Base-by-base conservation (phyloP, 2,329 filamentous ascomycete genomes). In the Cyclaneusma minus region DNA sequence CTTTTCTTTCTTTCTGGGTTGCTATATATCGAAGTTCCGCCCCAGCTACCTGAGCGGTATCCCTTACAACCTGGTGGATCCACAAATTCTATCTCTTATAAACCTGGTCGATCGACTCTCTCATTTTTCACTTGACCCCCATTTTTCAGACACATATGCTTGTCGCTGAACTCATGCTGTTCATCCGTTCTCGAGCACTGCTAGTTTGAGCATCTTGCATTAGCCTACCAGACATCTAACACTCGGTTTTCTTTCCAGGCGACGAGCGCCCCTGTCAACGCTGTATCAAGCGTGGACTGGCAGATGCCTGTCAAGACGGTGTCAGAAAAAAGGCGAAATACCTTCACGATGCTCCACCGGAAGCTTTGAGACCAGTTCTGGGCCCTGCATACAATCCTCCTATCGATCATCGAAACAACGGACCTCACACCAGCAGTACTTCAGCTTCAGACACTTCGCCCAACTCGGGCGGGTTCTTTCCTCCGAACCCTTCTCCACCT, bases 251-350 rank as follows among this genome's bases (percentile, higher is more conserved):
- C n/a, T n/a, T 34, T 35, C 27, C 46, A 95, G 89, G 87, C 44
- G 89, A 98, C 50, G 87, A 98, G 52, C 69, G 89, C 41, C 89
- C 89, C 28, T 98, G 89, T 49, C 72, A 84, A 45, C 67, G 89
- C 44, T 98, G 89, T 51, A 83, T 95, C 41, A 94, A 94, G 54
- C 77, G 89, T 42, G 82, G 83, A 23, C 68, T 95, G 13, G 80
- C 84, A 43, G 84, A 93, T 49, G 72, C 72, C 34, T 98, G 89
- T 47, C 84, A 93, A 51, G 89, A 98, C 48, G 89, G 89, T 28
- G 84, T 95, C 27, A 78, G 89, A 36, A 98, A 98, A 55, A 98
- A 95, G 64, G 89, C 89, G 27, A 98, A 98, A 52, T 98, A 98
- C 51, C 78, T 98, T 30, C 85, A 95, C 47, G 89, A 95, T 62